Conservation (phyloP, 192 early-diverging fungal genomes). For the Podila epigama region DNA sequence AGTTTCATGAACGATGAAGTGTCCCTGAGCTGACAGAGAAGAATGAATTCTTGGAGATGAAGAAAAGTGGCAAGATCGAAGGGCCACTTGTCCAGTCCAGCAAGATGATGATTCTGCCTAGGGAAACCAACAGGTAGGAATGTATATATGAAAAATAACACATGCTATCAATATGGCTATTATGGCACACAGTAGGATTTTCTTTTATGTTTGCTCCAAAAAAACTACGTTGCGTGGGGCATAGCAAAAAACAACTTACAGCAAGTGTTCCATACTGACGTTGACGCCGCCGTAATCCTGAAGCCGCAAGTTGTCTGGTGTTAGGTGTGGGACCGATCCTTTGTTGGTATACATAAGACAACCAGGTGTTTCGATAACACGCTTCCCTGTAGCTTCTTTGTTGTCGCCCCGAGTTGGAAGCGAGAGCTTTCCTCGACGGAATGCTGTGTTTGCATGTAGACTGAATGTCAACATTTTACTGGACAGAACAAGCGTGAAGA, state of each 20-base stretch:
- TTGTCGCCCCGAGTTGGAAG: background rate
- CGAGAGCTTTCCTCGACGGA: slow-evolving; percentile 12
- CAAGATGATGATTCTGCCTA: slow-evolving; percentile 12
- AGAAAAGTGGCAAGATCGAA: slow-evolving; percentile 50
- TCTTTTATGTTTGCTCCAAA: background rate
- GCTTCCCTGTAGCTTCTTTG: slow-evolving; percentile 10
- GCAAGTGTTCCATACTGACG: slow-evolving; percentile 57
- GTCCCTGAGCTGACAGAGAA: slow-evolving; percentile 60
- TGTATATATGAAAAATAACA: background rate
- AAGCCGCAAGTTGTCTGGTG: slow-evolving; percentile 54
- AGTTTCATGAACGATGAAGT: slow-evolving; percentile 19
- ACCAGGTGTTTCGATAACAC: slow-evolving; percentile 56
- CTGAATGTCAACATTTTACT: slow-evolving; percentile 16
- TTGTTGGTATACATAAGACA: slow-evolving; percentile 58
- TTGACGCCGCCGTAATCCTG: slow-evolving; percentile 53
- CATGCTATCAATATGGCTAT: background rate
- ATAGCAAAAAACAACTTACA: no score
- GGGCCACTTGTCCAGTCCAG: background rate
- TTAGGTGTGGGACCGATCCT: slow-evolving; percentile 63
- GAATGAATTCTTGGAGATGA: slow-evolving; percentile 47
- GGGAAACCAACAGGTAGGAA: slow-evolving; percentile 8
- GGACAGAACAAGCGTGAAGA: no score
- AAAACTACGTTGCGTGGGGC: background rate
- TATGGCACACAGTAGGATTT: background rate
- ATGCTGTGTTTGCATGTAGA: background rate